phyloP scores from a whole-genome alignment of 352 stramenopile species.

The Phytophthora pinifolia region DNA sequence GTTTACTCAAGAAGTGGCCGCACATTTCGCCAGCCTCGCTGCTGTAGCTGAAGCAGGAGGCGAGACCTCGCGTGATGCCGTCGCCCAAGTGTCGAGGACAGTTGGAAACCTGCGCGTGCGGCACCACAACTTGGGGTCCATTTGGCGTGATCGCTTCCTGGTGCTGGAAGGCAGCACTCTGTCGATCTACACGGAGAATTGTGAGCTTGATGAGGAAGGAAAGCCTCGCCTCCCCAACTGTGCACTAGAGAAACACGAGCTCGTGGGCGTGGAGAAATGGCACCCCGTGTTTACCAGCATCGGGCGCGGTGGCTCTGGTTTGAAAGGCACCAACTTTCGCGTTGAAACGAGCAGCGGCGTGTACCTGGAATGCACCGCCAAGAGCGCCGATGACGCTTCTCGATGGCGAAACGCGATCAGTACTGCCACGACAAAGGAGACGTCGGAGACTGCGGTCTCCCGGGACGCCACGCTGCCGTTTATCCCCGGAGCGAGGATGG shows the following conservation, averaged over 20 bases:
- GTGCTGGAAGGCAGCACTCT: conserved; percentile 40
- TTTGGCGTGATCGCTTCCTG: conserved; percentile 54
- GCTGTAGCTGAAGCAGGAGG: not conserved
- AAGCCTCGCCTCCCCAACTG: conserved; percentile 14
- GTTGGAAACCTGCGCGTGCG: conserved; percentile 50
- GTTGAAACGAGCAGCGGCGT: conserved; percentile 60
- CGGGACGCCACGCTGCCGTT: conserved; percentile 58
- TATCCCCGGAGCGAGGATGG: conserved; percentile 62
- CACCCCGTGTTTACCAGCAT: conserved; percentile 36
- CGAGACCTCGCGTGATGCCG: not conserved
- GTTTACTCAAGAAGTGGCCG: conserved; percentile 56
- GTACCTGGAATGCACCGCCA: conserved; percentile 57
- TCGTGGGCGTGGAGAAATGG: conserved; percentile 56
- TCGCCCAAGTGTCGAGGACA: not conserved
- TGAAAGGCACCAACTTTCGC: conserved; percentile 47
- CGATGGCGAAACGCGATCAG: conserved; percentile 38
- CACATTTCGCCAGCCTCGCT: conserved; percentile 29
- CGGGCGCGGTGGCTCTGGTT: conserved; percentile 7
- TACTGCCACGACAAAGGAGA: conserved; percentile 28
- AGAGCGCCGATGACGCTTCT: conserved; percentile 34
- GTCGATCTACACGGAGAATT: conserved; percentile 37
- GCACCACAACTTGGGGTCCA: conserved; percentile 46
- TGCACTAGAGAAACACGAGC: conserved; percentile 53
- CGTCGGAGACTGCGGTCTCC: conserved; percentile 14
- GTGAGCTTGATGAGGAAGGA: conserved; percentile 21